Conservation (phyloP, 345 rosid species). For the Anastatica hierochuntica region DNA sequence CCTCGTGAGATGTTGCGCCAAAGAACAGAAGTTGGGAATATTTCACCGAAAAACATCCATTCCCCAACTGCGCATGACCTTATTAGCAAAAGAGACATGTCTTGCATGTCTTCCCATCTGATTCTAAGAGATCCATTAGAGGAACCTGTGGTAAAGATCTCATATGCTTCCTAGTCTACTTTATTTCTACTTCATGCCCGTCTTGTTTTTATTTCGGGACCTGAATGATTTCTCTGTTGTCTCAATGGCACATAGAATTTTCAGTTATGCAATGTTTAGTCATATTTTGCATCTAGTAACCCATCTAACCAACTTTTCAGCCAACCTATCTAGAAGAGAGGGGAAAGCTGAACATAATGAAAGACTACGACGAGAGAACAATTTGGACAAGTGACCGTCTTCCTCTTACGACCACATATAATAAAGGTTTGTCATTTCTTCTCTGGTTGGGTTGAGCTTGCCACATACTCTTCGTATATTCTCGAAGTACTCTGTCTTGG, state of each 20-base stretch:
- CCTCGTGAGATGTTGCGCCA: too few species aligned
- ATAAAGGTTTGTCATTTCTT: conserved; percentile 47
- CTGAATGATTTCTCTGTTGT: background rate
- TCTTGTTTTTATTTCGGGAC: background rate
- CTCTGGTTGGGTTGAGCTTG: conserved; percentile 3
- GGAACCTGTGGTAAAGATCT: conserved; percentile 59
- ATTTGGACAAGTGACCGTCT: conserved; percentile 82
- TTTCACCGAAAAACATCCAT: conserved; percentile 35
- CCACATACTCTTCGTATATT: background rate
- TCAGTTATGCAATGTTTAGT: conserved; percentile 2
- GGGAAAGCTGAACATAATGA: conserved; percentile 69
- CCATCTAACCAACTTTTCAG: conserved; percentile 33
- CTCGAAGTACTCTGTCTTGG: conserved; percentile 10
- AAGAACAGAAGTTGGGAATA: conserved; percentile 55
- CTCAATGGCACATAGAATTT: background rate
- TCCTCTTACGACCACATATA: conserved; percentile 81
- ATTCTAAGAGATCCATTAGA: conserved; percentile 72
- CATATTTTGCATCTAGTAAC: conserved; percentile 1
- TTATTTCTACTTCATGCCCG: conserved; percentile 9
- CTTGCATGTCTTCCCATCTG: conserved; percentile 54
- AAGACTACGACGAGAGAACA: conserved; percentile 79
- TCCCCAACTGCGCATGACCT: conserved; percentile 32
- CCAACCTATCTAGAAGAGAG: conserved; percentile 70
- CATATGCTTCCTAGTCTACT: conserved; percentile 2
- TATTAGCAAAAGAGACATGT: conserved; percentile 38